Percentiles rank a stretch among this genome's conserved stretches.
Conservation (phyloP, 163 green algal genomes). For the Chlamydomonas reinhardtii region DNA sequence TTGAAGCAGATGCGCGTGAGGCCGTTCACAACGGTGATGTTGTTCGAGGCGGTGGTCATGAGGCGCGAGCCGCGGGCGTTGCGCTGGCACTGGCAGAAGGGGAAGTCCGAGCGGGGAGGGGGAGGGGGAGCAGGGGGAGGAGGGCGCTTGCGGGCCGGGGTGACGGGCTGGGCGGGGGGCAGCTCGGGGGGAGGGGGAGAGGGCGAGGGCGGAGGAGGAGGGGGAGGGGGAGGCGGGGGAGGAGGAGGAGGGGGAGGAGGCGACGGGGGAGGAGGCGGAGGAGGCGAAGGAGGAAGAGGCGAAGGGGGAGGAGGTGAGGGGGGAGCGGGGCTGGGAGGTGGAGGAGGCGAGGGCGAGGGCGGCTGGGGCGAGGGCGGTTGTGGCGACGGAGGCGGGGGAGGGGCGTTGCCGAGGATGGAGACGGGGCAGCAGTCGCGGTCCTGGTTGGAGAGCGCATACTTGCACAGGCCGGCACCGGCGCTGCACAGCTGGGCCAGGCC, state of each 20-base stretch:
- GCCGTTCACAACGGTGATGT: not conserved
- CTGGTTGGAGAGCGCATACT: slow-evolving; percentile 46
- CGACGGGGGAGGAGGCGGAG: not conserved
- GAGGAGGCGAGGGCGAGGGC: not conserved
- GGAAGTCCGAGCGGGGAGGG: slow-evolving; percentile 34
- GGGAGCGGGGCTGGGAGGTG: not conserved
- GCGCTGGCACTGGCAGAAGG: slow-evolving; percentile 37
- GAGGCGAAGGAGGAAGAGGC: not conserved
- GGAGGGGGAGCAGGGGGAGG: not conserved
- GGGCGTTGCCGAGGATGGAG: not conserved
- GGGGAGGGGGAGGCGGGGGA: too few relatives aligned
- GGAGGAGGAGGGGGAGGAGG: not conserved
- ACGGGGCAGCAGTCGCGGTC: slow-evolving; percentile 48
- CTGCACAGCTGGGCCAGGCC: slow-evolving; percentile 12
- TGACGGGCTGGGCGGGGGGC: not conserved
- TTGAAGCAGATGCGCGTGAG: slow-evolving; percentile 40
- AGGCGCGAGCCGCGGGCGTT: not conserved
- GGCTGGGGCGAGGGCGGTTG: not conserved
- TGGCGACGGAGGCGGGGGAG: not conserved
- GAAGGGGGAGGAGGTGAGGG: not conserved
- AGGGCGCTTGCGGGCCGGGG: not conserved
- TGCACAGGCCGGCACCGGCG: slow-evolving; percentile 7
- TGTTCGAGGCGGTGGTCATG: slow-evolving; percentile 20
- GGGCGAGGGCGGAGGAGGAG: too few relatives aligned
- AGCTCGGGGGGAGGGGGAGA: not conserved